Evolutionary conservation across 2,329 filamentous ascomycete species (phyloP), one percentile per base, ranked within the genome.

Genomic region (Fusarium robinianum): DNA sequence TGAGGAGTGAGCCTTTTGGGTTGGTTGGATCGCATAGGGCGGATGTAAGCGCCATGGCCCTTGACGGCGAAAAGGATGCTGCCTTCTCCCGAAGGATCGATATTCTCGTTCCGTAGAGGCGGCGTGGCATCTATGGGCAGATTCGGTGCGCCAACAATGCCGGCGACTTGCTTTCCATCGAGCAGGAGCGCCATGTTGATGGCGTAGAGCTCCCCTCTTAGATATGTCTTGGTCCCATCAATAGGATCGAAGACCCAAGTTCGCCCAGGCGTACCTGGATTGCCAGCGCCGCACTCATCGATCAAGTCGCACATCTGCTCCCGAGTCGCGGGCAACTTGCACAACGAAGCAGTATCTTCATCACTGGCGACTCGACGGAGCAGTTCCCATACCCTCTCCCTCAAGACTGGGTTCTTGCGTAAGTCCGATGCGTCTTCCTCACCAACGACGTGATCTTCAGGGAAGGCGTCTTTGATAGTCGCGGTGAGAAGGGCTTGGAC

Each of bases 191-290:
- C 77, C 12, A 80, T 68, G 45, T 82, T 82, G 62, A 81, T 76
- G 42, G 77, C 79, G 52, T 81, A 83, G 32, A 79, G 72, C 53
- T 79, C 67, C 5, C 75, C 73, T 8, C 67, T 64, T 7, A 83
- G 67, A 40, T 79, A 83, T 1, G 77, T 80, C 64, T 77, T 75
- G 3, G 79, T 83, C 6, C 79, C 79, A 51, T 83, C 79, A 19
- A 83, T 81, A 1, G 79, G 79, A 55, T 83, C 79, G 54, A 83
- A 81, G 0, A 83, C 71, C 79, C 79, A 83, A 7, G 74, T 72
- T 10, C 78, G 62, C 6, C 72, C 73, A 2, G 60, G 53, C 7
- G 51, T 59, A 6, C 59, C 65, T 5, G 70, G 73, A 11, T 60
- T 61, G 16, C 70, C 70, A 14, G 66, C 53, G 19, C 75, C 72